Conservation (phyloP, 306 rosid species). For the Glycyrrhiza uralensis region DNA sequence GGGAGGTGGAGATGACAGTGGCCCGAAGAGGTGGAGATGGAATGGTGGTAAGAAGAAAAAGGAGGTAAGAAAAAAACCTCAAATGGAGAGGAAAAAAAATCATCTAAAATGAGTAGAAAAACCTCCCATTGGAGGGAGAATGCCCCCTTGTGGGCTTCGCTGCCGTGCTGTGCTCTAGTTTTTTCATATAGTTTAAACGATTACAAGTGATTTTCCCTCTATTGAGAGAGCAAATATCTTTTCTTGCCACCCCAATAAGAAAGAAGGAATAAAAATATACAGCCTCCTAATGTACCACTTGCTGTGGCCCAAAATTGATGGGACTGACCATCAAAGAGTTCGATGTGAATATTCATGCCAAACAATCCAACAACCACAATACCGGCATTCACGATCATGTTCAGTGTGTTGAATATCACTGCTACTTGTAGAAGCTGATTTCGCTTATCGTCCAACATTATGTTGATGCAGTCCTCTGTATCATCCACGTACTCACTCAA, state of each 20-base stretch:
- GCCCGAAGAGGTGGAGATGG: no score
- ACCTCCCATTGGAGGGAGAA: no score
- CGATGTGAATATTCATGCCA: conserved; percentile 40
- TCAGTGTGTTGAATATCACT: conserved; percentile 27
- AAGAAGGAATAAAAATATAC: background rate
- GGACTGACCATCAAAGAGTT: conserved; percentile 7
- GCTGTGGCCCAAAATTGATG: conserved; percentile 14
- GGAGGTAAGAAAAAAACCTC: no score
- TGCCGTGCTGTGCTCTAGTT: no score
- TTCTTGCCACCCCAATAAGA: conserved; percentile 27
- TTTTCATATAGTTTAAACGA: background rate
- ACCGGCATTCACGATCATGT: conserved; percentile 22
- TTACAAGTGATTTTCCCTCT: background rate
- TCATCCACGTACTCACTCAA: conserved; percentile 80
- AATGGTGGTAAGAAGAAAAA: no score
- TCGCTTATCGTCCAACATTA: conserved; percentile 85
- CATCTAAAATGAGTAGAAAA: no score
- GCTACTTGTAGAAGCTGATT: conserved; percentile 76
- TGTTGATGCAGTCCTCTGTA: conserved; percentile 86
- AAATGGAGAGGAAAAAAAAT: no score
- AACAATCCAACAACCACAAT: conserved; percentile 38
- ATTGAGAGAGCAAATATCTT: conserved; percentile 23
- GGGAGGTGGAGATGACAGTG: no score
- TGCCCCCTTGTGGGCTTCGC: no score
- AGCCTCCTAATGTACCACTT: background rate